Base-by-base conservation (phyloP, 176 grass and related monocot species). In the Aegilops tauschii region DNA sequence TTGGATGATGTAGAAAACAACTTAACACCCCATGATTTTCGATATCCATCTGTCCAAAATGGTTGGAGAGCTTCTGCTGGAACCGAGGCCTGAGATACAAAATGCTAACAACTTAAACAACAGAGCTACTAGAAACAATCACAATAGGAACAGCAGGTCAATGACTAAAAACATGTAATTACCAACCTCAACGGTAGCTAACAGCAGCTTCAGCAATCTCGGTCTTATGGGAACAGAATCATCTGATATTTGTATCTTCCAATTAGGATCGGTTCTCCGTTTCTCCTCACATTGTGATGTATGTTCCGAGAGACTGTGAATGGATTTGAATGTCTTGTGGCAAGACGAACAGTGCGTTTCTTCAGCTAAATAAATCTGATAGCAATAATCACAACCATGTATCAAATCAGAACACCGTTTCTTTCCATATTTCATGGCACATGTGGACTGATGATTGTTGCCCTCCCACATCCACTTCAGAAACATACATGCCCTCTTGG, bases 401-500 rank as follows among this genome's bases (percentile, higher is more conserved):
- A 98, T 80, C 61, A 94, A 80, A 80, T 93, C 89, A 68, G 79
- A 84, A 75, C 85, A 88, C 40, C 94, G 86, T 56, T 94, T 93
- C 80, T 96, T 91, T 68, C 92, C 90, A 74, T 88, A 91, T 63
- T 87, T 92, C 65, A 90, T 82, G 61, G 94, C 90, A 32, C 77
- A 74, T 45, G 89, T 89, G 23, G 58, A 71, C 79, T 54, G 69
- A 56, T 83, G 73, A 84, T 86, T 85, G 44, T 78, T 87, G 75
- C 92, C 90, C 66, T 98, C 92, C 68, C 92, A 96, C 88, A 98
- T 87, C 93, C 94, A 98, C 80, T 88, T 93, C 76, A 98, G 49
- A 64, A 91, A 98, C 17, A 79, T 80, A 39, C 88, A 45, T 10
- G 88, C 90, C 83, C 94, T 95, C 86, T 89, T 87, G 3, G 88